Conservation (phyloP, 352 stramenopile genomes). For the Peronospora farinosa region DNA sequence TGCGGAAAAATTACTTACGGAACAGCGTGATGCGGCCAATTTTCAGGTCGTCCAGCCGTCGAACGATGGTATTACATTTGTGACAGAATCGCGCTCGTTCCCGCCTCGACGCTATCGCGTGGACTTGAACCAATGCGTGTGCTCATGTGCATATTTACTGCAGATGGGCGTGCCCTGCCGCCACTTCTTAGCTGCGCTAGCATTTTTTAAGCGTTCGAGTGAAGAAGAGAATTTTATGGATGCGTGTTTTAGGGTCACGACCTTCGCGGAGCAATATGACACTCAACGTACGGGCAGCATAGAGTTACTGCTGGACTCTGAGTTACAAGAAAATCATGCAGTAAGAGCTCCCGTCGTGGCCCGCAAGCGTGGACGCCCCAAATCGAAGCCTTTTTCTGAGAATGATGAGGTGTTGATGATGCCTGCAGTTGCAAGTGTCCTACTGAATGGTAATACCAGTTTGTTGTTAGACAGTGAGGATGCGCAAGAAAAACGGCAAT, state of each 20-base stretch:
- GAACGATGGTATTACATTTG: slow-evolving; percentile 24
- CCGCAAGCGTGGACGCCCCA: slow-evolving; percentile 31
- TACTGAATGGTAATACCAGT: slow-evolving; percentile 8
- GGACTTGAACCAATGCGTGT: slow-evolving; percentile 23
- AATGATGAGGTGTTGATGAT: slow-evolving; percentile 10
- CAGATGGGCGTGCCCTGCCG: slow-evolving; percentile 32
- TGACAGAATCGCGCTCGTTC: slow-evolving; percentile 34
- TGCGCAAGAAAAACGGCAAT: slow-evolving; percentile 19
- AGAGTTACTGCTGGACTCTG: slow-evolving; percentile 29
- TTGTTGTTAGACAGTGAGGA: slow-evolving; percentile 3
- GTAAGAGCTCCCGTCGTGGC: slow-evolving; percentile 24
- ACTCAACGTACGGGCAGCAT: slow-evolving; percentile 21
- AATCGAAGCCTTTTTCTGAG: slow-evolving; percentile 17
- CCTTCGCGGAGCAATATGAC: slow-evolving; percentile 29
- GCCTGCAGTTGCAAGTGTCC: slow-evolving; percentile 6
- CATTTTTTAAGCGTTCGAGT: slow-evolving; percentile 23
- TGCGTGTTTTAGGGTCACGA: slow-evolving; percentile 20
- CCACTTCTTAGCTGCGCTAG: slow-evolving; percentile 27
- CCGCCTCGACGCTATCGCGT: slow-evolving; percentile 32
- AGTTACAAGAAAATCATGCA: slow-evolving; percentile 26
- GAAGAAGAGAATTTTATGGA: slow-evolving; percentile 19
- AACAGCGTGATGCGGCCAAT: slow-evolving; percentile 28
- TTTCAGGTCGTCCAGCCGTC: slow-evolving; percentile 35
- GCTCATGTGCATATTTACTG: slow-evolving; percentile 33
- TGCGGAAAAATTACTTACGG: slow-evolving; percentile 20